Conservation (phyloP, 75 land plant genomes). For the Azolla pinnata region DNA sequence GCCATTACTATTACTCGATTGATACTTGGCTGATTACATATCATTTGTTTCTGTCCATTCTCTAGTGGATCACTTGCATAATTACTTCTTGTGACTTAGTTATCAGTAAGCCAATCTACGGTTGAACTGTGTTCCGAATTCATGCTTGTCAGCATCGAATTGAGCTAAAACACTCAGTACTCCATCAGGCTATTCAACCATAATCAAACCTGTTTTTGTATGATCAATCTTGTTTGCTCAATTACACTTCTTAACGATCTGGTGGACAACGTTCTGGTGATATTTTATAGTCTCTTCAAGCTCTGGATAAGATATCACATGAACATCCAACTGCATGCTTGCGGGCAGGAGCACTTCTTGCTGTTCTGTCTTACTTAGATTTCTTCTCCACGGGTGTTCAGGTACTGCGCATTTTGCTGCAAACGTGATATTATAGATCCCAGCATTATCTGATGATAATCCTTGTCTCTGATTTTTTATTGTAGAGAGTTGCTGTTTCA, state of each 20-base stretch:
- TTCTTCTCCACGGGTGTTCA: constrained; percentile 99
- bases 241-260: no score
- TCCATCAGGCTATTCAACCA: no score
- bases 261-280: background rate
- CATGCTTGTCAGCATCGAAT: no score
- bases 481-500: constrained; percentile 86
- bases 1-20: background rate
- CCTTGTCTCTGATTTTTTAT: background rate
- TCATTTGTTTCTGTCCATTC: no score
- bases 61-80: no score
- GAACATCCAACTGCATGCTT: constrained; percentile 95
- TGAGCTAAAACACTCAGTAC: no score
- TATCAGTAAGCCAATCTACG: no score
- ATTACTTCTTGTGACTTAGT: no score
- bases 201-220: background rate
- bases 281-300: constrained; percentile 74
- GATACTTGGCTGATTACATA: background rate
- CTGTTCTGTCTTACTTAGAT: constrained; percentile 90
- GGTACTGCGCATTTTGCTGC: constrained; percentile 23
- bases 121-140: no score
- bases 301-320: constrained; percentile 95
- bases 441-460: constrained; percentile 3
- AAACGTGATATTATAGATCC: background rate
- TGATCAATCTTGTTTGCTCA: no score
- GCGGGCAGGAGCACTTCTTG: constrained; percentile 85